phyloP scores from a whole-genome alignment of 306 rosid genomes.

The Quercus aquifolioides region DNA sequence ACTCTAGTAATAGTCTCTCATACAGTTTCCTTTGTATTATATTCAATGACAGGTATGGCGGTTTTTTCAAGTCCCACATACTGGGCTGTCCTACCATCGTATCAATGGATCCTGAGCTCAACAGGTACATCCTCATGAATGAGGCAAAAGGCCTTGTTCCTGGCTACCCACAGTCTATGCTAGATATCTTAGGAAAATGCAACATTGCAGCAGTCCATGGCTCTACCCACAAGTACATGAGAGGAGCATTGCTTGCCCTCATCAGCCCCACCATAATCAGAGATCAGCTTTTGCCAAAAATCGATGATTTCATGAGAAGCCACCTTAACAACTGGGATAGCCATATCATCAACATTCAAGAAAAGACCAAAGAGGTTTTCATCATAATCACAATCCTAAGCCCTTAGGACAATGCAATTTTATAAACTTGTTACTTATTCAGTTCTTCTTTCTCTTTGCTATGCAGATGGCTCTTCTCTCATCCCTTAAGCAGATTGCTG shows the following conservation, averaged over 20 bases:
- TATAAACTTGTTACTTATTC: not conserved
- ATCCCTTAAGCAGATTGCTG: conserved; percentile 77
- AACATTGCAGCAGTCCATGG: conserved; percentile 98
- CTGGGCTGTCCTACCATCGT: conserved; percentile 95
- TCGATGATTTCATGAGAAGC: conserved; percentile 73
- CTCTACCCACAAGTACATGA: conserved; percentile 84
- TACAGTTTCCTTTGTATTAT: conserved; percentile 18
- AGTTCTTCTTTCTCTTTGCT: not conserved
- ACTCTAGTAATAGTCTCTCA: conserved; percentile 20
- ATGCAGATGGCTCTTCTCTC: conserved; percentile 86
- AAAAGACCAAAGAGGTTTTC: conserved; percentile 81
- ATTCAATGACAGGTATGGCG: conserved; percentile 68
- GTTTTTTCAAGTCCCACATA: conserved; percentile 93
- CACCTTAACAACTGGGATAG: conserved; percentile 61
- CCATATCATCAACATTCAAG: conserved; percentile 77
- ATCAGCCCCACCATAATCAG: conserved; percentile 67
- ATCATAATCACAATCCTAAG: not conserved
- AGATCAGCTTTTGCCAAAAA: conserved; percentile 69
- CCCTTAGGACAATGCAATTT: not conserved
- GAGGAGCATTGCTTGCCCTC: conserved; percentile 81
- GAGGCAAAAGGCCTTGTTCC: conserved; percentile 95
- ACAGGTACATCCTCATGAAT: conserved; percentile 83
- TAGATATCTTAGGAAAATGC: conserved; percentile 80
- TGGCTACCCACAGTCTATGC: conserved; percentile 95
- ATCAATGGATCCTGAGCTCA: conserved; percentile 93